Evolutionary conservation across 257 asterid genomes (phyloP).

Genomic region (Solanum lycopersicoides): DNA sequence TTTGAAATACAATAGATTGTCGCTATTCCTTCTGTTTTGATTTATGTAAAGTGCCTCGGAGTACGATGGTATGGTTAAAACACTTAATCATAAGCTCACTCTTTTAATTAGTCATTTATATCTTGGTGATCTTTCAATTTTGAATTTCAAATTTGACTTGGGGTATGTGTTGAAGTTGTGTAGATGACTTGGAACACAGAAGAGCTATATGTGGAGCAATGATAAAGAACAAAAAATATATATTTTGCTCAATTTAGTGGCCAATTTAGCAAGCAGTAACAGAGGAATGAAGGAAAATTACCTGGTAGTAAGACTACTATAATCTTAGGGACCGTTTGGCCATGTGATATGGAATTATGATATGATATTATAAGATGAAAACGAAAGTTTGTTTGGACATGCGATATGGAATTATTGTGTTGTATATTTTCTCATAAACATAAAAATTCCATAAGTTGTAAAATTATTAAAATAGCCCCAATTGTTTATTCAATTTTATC

Average conservation of each 20-base stretch:
- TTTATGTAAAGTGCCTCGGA: not conserved
- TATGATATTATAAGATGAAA: too few relatives aligned
- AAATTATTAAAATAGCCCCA: too few relatives aligned
- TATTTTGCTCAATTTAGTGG: not conserved
- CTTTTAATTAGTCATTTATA: too few relatives aligned
- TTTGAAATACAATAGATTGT: not conserved
- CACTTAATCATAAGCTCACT: too few relatives aligned
- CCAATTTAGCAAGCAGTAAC: not conserved
- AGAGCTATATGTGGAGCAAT: not conserved
- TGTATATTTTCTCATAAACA: too few relatives aligned
- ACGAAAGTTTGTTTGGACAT: too few relatives aligned
- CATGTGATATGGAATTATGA: too few relatives aligned
- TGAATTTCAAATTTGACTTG: not conserved
- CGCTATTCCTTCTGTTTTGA: not conserved
- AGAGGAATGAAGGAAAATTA: not conserved
- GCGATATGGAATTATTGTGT: too few relatives aligned
- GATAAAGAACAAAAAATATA: not conserved
- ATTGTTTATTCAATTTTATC: too few relatives aligned
- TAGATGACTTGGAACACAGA: not conserved
- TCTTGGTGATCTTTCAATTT: not conserved
- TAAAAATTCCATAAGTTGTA: too few relatives aligned
- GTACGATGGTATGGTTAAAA: not conserved
- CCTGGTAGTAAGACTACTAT: not conserved
- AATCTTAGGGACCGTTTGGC: too few relatives aligned
- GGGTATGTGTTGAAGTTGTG: not conserved